Conservation (phyloP, 2,329 filamentous ascomycete genomes). For the Penicillium sp. region DNA sequence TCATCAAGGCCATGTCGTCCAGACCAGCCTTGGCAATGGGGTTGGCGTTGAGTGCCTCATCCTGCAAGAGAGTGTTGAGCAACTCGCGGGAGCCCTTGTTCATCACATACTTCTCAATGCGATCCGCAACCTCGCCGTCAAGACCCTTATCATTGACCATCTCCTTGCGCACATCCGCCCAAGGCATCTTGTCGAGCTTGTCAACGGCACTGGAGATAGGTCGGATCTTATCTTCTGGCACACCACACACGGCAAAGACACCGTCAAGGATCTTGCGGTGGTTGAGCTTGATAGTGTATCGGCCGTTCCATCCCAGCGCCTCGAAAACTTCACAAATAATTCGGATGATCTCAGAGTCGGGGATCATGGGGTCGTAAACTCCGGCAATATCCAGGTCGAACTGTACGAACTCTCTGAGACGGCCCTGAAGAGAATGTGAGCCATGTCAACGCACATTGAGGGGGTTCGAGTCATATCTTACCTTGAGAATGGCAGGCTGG, state of each 20-base stretch:
- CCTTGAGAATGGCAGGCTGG: conserved; percentile 80
- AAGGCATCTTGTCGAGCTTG: conserved; percentile 91
- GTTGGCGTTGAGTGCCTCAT: conserved; percentile 70
- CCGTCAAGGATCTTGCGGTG: conserved; percentile 93
- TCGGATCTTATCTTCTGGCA: conserved; percentile 82
- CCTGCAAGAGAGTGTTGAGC: conserved; percentile 66
- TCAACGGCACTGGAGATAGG: conserved; percentile 91
- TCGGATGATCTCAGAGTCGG: conserved; percentile 84
- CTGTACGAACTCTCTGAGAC: conserved; percentile 96
- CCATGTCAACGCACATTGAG: too few relatives aligned
- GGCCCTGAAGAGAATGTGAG: conserved; percentile 49
- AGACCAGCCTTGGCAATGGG: conserved; percentile 76
- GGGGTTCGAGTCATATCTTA: too few relatives aligned
- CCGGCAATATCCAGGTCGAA: conserved; percentile 97
- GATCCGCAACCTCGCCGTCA: conserved; percentile 73
- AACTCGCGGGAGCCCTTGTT: conserved; percentile 74
- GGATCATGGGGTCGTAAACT: conserved; percentile 82
- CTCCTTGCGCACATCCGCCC: conserved; percentile 85
- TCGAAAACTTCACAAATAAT: conserved; percentile 86
- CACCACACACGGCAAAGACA: conserved; percentile 86
- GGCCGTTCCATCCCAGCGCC: conserved; percentile 70
- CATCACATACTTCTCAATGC: conserved; percentile 82
- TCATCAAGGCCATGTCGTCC: conserved; percentile 76
- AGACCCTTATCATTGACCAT: conserved; percentile 94
- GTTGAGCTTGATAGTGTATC: conserved; percentile 89